Base-by-base conservation (phyloP, 164 flowering plant genomes). In the Annona squamosa region DNA sequence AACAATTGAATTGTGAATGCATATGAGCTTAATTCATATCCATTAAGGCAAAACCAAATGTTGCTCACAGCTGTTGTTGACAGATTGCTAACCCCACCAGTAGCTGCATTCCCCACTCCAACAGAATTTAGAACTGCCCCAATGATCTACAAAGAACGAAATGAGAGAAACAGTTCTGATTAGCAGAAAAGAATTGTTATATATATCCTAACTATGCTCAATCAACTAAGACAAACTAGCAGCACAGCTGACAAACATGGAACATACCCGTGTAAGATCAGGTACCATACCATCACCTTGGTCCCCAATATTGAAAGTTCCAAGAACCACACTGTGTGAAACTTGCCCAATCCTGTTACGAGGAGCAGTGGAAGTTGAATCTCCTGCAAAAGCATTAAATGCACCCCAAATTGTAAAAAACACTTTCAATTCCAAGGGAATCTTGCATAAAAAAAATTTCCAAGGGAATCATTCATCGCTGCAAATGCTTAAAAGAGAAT, bases 301-400 rank as follows among this genome's bases (percentile, higher is more conserved):
- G 42, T 95, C 99, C 19, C 97, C 98, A 74, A 89, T 79, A 79
- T 91, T 91, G 71, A 90, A 84, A 41, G 95, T 87, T 52, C 98
- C 99, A 75, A 95, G 92, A 75, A 95, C 89, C 18, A 96, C 90
- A 82, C 95, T 91, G 67, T 93, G 99, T 56, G 99, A 85, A 76
- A 95, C 82, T 80, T 86, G 97, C 48, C 96, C 96, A 59, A 85
- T 73, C 79, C 91, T 97, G 78, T 72, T 76, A 18, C 90, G 91
- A 13, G 88, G 80, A 17, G 78, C 87, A 77, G 86, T 87, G 77
- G 81, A 75, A 84, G 52, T 69, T 46, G 86, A 73, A 69, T 90
- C 97, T 69, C 88, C 98, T 92, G 83, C 59, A 16, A 79, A 72
- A 70, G 44, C 64, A 74, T 56, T 9, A 59, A n/a, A 43, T 48